Conservation (phyloP, 2,329 filamentous ascomycete genomes). For the Xylaria sp. region DNA sequence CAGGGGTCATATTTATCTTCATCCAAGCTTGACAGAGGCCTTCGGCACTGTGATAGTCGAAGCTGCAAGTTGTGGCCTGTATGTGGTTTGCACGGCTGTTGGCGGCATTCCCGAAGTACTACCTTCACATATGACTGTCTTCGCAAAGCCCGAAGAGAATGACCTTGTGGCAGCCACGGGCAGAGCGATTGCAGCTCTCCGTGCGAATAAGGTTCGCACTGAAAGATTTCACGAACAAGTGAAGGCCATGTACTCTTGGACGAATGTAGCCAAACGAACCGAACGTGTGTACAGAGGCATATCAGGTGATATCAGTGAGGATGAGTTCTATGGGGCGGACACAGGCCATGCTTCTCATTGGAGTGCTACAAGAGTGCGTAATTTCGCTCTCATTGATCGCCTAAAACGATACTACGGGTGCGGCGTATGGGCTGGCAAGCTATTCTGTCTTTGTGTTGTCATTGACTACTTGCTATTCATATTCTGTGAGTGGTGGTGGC, state of each 20-base stretch:
- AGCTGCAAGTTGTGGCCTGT: conserved; percentile 93
- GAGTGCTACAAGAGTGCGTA: conserved; percentile 78
- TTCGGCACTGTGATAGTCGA: conserved; percentile 99
- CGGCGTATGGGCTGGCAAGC: conserved; percentile 96
- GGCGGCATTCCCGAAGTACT: conserved; percentile 97
- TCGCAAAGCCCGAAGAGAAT: conserved; percentile 96
- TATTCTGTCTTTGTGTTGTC: conserved; percentile 94
- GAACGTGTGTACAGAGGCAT: conserved; percentile 97
- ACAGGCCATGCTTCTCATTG: conserved; percentile 69
- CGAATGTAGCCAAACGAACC: conserved; percentile 91
- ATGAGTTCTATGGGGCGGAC: conserved; percentile 88
- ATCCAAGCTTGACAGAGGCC: conserved; percentile 93
- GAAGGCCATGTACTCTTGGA: conserved; percentile 99
- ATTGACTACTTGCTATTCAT: conserved; percentile 94
- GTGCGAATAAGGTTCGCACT: conserved; percentile 87
- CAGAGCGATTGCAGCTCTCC: conserved; percentile 85
- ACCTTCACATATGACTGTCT: conserved; percentile 95
- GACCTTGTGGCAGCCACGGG: conserved; percentile 91
- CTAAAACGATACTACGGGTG: conserved; percentile 98
- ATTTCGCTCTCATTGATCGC: conserved; percentile 92
- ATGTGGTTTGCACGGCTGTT: conserved; percentile 96
- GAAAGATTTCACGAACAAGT: conserved; percentile 97
- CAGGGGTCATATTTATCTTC: conserved; percentile 93
- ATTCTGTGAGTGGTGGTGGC: conserved; percentile 87
- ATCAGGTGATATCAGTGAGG: conserved; percentile 83